Percentiles rank a stretch among this genome's conserved stretches.
These are phyloP conservation scores for Cladosporium sp. DNA, from an alignment of 2,329 filamentous ascomycete genomes.

Conservation along the genomic window DNA sequence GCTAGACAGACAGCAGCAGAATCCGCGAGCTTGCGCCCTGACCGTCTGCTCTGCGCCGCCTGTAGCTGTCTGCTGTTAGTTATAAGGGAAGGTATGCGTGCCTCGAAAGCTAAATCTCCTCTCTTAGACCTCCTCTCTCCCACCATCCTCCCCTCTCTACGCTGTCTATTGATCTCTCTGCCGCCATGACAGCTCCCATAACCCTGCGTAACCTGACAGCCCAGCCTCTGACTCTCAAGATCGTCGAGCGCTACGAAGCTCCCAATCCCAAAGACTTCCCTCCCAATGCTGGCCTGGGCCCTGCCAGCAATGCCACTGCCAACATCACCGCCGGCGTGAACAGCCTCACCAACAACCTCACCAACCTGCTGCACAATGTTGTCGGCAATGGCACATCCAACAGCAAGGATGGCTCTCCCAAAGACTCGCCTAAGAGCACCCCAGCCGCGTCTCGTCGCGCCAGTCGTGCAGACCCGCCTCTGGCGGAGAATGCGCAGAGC, in stretches of 20 bases:
- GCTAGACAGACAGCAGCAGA: background rate
- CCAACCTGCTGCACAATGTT: slow-evolving; percentile 31
- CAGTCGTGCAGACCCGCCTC: slow-evolving; percentile 40
- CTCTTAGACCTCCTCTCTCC: background rate
- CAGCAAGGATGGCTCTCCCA: slow-evolving; percentile 8
- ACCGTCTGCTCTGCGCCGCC: background rate
- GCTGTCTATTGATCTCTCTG: background rate
- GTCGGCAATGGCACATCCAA: slow-evolving; percentile 4
- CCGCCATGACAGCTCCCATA: slow-evolving; percentile 28
- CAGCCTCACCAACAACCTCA: slow-evolving; percentile 45
- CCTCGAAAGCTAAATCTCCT: slow-evolving; percentile 1
- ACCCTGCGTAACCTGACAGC: slow-evolving; percentile 18
- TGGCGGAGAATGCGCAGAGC: slow-evolving; percentile 58
- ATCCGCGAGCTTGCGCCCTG: background rate
- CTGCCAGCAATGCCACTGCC: slow-evolving; percentile 27
- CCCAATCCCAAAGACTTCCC: slow-evolving; percentile 43
- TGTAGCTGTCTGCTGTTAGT: background rate
- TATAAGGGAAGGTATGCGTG: slow-evolving; percentile 6
- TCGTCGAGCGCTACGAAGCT: slow-evolving; percentile 70
- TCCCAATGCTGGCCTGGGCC: slow-evolving; percentile 23
- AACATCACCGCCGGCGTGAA: slow-evolving; percentile 24
- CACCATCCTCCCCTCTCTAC: background rate
- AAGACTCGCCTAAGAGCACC: slow-evolving; percentile 18
- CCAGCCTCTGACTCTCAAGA: slow-evolving; percentile 66
- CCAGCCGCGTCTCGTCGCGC: slow-evolving; percentile 47